These are phyloP conservation scores for Termitomyces sp. DNA, from an alignment of 768 basidiomycete species.

Conservation along the genomic window DNA sequence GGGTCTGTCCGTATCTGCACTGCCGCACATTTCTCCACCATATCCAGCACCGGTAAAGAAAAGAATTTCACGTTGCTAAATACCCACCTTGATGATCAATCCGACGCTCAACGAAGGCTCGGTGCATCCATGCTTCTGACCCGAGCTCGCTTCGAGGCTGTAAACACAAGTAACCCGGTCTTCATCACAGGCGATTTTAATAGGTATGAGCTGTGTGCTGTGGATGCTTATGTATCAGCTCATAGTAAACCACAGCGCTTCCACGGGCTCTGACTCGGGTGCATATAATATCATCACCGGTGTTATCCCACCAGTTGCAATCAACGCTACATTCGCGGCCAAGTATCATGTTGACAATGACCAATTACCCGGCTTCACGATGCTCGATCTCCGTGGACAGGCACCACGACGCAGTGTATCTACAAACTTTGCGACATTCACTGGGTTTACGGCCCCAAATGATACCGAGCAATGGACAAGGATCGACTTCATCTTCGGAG, in stretches of 20 bases:
- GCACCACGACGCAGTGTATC: constrained; percentile 37
- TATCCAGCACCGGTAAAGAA: constrained; percentile 5
- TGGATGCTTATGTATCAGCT: not conserved
- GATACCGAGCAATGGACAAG: constrained; percentile 31
- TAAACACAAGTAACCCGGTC: constrained; percentile 32
- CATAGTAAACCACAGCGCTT: constrained; percentile 25
- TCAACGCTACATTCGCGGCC: constrained; percentile 37
- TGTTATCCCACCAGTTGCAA: constrained; percentile 27
- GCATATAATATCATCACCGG: constrained; percentile 51
- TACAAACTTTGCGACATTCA: constrained; percentile 46
- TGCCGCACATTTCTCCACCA: constrained; percentile 30
- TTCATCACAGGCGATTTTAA: constrained; percentile 54
- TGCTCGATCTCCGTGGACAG: constrained; percentile 39
- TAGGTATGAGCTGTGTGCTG: constrained; percentile 16
- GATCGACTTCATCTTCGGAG: constrained; percentile 54
- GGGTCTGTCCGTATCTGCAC: constrained; percentile 48
- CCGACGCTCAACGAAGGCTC: constrained; percentile 44
- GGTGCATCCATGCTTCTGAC: constrained; percentile 48
- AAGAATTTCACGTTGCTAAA: constrained; percentile 39
- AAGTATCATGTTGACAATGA: constrained; percentile 31
- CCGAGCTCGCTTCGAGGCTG: constrained; percentile 45
- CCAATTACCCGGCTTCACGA: constrained; percentile 30
- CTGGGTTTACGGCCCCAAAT: constrained; percentile 40
- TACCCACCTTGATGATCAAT: constrained; percentile 51
- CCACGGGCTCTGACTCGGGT: constrained; percentile 37